Evolutionary conservation across 2,329 filamentous ascomycete genomes (phyloP).

Genomic region (Cyclaneusma minus): DNA sequence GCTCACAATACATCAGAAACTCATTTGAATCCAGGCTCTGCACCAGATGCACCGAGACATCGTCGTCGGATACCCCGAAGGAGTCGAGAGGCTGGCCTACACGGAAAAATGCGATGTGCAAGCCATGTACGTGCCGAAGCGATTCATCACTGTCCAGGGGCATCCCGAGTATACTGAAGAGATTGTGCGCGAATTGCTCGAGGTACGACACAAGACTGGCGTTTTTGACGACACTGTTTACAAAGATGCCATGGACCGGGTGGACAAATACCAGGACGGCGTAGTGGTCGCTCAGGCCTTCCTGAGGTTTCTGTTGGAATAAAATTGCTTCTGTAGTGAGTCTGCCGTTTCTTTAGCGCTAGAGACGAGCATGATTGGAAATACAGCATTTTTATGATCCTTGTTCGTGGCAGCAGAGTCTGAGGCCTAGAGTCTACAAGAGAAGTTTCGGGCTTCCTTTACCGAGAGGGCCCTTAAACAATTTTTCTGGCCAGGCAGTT

Average conservation of each 20-base stretch:
- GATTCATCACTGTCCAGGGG: conserved; percentile 65
- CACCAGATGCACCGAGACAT: conserved; percentile 82
- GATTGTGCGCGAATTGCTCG: conserved; percentile 55
- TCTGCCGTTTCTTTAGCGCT: too few species aligned
- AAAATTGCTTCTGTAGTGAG: conserved; percentile 2
- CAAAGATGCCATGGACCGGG: conserved; percentile 50
- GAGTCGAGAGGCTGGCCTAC: conserved; percentile 45
- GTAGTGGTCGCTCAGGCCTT: conserved; percentile 60
- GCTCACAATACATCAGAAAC: not conserved
- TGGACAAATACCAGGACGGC: conserved; percentile 59
- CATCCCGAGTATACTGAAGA: conserved; percentile 69
- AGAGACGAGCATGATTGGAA: too few species aligned
- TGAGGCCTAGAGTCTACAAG: too few species aligned
- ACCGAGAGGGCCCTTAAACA: too few species aligned
- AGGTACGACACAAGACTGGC: conserved; percentile 45
- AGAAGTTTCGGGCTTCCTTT: too few species aligned
- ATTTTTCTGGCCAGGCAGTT: too few species aligned
- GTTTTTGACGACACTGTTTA: conserved; percentile 57
- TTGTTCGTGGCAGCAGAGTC: too few species aligned
- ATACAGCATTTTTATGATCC: too few species aligned
- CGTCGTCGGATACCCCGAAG: conserved; percentile 46
- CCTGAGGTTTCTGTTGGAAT: conserved; percentile 58
- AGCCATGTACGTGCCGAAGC: conserved; percentile 55
- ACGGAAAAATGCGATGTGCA: conserved; percentile 59
- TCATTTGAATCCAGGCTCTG: conserved; percentile 33